Base-by-base conservation (phyloP, 108 stramenopile species). In the Heterococcus sp. region DNA sequence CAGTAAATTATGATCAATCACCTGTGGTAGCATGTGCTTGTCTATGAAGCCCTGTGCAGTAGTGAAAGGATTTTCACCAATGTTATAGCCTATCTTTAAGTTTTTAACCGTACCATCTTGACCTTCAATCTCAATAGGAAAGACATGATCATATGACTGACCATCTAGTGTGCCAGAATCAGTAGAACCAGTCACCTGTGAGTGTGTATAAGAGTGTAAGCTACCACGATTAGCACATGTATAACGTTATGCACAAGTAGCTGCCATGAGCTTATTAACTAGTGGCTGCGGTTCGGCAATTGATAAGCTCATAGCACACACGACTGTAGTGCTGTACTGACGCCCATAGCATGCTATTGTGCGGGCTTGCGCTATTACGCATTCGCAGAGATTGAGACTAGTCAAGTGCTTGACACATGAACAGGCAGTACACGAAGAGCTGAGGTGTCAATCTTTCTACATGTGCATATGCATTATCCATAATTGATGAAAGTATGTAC, bases 31-130 rank as follows among this genome's bases (percentile, higher is more conserved):
- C 87, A 91, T 73, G 85, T 97, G 85, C 40, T 87, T 88, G 88
- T 97, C 97, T 83, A 97, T 96, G 86, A 97, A 97, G 33, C 87
- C 72, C 76, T 97, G 97, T 29, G 97, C 95, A 4, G 92, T 91
- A 3, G 93, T 92, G 75, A 96, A 97, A 2, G 94, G 94, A 91
- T 97, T 97, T 74, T 97, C 95, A 3, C 95, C 95, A 86, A 91
- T 94, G 84, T 97, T 97, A 87, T 97, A 95, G 8, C 95, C 96
- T 71, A 97, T 92, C 69, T 92, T 86, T 31, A 96, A 75, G 35
- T 87, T 95, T 35, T 85, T 87, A 0, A 96, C 92, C 27, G 95
- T 95, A 26, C 96, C 96, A 21, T 85, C 90, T 5, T 92, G 80
- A 35, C 88, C 87, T 72, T 97, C 97, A 39, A 96, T 91, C 82